Conservation (phyloP, 2,329 filamentous ascomycete species). For the Phialophora chinensis region DNA sequence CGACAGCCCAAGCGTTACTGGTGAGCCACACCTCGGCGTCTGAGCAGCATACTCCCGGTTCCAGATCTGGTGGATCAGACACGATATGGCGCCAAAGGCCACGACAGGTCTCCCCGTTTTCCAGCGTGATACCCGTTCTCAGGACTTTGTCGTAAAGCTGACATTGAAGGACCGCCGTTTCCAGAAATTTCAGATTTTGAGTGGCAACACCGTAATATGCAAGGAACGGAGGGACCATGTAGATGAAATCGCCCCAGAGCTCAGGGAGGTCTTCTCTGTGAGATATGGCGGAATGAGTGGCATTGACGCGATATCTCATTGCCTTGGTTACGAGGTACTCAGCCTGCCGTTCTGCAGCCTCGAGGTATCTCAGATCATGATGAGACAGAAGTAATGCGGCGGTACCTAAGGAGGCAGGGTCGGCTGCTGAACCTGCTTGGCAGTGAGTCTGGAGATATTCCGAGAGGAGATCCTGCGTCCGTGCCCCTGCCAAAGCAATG, state of each 20-base stretch:
- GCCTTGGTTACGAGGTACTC: conserved; percentile 49
- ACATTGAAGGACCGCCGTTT: conserved; percentile 50
- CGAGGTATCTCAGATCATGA: conserved; percentile 43
- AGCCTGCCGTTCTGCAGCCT: conserved; percentile 51
- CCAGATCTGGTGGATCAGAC: conserved; percentile 46
- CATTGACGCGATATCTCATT: conserved; percentile 52
- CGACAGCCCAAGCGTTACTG: conserved; percentile 57
- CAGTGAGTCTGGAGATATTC: conserved; percentile 5
- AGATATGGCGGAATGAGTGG: conserved; percentile 48
- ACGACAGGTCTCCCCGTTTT: conserved; percentile 18
- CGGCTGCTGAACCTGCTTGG: conserved; percentile 36
- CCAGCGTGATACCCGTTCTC: conserved; percentile 36
- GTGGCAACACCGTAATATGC: conserved; percentile 54
- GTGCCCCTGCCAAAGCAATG: background rate
- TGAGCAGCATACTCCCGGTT: conserved; percentile 52
- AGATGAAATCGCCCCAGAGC: conserved; percentile 58
- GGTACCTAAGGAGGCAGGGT: conserved; percentile 55
- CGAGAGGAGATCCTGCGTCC: background rate
- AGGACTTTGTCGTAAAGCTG: conserved; percentile 52
- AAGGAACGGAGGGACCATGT: conserved; percentile 59
- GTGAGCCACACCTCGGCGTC: conserved; percentile 34
- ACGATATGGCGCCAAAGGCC: conserved; percentile 57
- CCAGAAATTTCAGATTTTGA: conserved; percentile 45
- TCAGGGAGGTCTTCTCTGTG: conserved; percentile 53
- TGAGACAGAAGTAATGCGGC: conserved; percentile 53